These are phyloP conservation scores for Pelagophyceae sp. DNA, from an alignment of 352 stramenopile genomes.

Conservation along the genomic window DNA sequence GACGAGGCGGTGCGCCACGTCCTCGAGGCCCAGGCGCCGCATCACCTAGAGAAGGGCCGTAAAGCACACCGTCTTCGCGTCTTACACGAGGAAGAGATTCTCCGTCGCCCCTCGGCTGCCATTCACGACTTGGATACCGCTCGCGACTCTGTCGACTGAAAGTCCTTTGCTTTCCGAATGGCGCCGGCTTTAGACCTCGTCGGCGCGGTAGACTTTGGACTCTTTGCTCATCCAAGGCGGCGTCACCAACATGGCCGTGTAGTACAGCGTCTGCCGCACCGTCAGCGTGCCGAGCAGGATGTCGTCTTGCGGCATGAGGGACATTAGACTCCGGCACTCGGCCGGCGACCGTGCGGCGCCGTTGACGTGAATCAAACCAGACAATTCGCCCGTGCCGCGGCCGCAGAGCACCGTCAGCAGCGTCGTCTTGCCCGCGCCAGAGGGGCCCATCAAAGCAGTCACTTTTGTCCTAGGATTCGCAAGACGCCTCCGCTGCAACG, in stretches of 20 bases:
- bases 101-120: neutral
- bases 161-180: no score
- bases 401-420: neutral
- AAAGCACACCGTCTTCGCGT: neutral
- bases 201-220: neutral
- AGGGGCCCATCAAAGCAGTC: no score
- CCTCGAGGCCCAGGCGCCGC: neutral
- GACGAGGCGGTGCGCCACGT: neutral
- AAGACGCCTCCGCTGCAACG: no score
- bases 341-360: neutral
- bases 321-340: neutral
- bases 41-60: neutral
- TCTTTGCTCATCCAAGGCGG: no score
- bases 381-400: neutral
- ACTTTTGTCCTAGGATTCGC: no score
- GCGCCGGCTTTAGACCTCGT: no score
- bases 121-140: neutral
- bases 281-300: constrained; percentile 52
- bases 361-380: neutral
- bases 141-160: no score
- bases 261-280: constrained; percentile 54
- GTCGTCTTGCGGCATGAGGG: constrained; percentile 45
- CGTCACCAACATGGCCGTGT: constrained; percentile 50
- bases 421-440: neutral
- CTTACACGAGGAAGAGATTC: neutral